Evolutionary conservation across 352 stramenopile species (phyloP), one percentile per base, ranked within the genome.

Genomic region (Phytophthora fragariaefolia): DNA sequence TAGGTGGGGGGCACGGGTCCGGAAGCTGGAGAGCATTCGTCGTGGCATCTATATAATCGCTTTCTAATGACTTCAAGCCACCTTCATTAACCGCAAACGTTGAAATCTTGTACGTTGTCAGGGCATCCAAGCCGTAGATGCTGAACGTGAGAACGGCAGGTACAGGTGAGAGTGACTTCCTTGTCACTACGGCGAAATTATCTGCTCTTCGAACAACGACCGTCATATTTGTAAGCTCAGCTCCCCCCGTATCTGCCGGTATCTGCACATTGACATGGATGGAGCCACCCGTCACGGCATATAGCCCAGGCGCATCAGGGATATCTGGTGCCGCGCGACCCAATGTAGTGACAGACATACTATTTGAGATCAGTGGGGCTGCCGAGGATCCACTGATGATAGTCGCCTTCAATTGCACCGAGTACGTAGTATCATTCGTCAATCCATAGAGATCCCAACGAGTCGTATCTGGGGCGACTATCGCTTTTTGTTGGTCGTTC

Each of bases 211-310:
- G 57, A 45, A 83, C 71, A 17, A 63, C 9, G 7, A 85, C 20
- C 4, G 56, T 67, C 24, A 83, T 58, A 36, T 15, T 71, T 3
- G 47, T 32, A 27, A 89, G 58, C 15, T 52, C 18, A 0, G 45
- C 59, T 23, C 80, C 80, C 6, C 80, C 80, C 0, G 78, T 78
- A 64, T 89, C 80, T 0, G 38, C 8, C 9, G 80, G 64, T 18
- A 62, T 32, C 1, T 77, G 15, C 27, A 61, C 30, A 8, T 32
- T 64, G 4, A 70, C 58, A 63, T 63, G 55, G 50, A 73, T 40
- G 30, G 53, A 64, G 34, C 68, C 66, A 20, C 70, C 60, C 6
- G 40, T 66, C 18, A 69, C 27, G 46, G 7, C 23, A n/a, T 64
- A 13, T 22, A 66, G n/a, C 4, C 45, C 40, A 3, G 74, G 73